Conservation (phyloP, 2,329 filamentous ascomycete genomes). For the Seiridium cupressi region DNA sequence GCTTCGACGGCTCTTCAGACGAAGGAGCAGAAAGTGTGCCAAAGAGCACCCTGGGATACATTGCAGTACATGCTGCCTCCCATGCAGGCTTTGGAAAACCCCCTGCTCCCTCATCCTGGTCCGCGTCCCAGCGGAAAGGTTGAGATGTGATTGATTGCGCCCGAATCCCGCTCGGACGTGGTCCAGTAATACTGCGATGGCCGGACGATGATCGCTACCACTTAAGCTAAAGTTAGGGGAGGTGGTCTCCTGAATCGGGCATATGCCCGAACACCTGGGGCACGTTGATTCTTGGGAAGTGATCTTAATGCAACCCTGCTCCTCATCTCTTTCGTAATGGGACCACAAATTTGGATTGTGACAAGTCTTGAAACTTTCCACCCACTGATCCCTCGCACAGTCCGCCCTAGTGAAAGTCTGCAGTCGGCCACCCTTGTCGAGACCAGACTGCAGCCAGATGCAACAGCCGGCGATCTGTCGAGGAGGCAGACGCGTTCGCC, state of each 20-base stretch:
- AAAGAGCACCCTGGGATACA: neutral
- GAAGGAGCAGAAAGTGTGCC: too few species aligned
- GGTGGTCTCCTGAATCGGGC: constrained; percentile 3
- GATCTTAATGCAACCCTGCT: constrained; percentile 6
- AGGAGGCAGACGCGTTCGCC: too few species aligned
- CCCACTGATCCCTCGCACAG: neutral
- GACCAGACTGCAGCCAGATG: too few species aligned
- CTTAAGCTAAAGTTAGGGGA: neutral
- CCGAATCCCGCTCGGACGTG: constrained; percentile 4
- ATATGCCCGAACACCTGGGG: constrained; percentile 8
- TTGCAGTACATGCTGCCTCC: neutral
- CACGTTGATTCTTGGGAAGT: constrained; percentile 2
- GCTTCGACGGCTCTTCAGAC: too few species aligned
- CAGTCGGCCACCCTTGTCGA: too few species aligned
- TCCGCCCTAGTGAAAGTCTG: neutral
- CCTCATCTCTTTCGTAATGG: constrained; percentile 1
- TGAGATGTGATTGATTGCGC: constrained; percentile 9
- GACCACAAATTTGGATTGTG: neutral
- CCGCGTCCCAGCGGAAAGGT: constrained; percentile 8
- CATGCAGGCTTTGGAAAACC: neutral
- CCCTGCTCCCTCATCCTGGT: neutral
- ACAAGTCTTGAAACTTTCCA: neutral
- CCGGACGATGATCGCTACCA: constrained; percentile 7
- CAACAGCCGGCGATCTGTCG: too few species aligned
- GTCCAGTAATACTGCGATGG: constrained; percentile 1